phyloP scores from a whole-genome alignment of 805 yeast genomes.

The Lachancea thermotolerans region DNA sequence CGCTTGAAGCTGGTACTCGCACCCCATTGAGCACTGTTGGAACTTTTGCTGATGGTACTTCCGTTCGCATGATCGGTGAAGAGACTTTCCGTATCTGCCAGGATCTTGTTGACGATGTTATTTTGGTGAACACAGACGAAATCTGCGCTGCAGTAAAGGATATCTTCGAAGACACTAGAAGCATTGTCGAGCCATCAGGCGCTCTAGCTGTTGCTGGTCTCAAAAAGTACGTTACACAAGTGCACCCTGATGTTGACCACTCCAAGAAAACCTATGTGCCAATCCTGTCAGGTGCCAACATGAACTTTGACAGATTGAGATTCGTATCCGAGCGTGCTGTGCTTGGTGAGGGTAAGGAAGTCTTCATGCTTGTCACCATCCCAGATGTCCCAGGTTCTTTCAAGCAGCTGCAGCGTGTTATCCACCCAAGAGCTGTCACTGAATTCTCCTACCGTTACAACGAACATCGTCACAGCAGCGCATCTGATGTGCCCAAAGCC shows the following conservation, averaged over 20 bases:
- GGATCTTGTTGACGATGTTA: slow-evolving; percentile 81
- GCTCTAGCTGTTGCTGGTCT: slow-evolving; percentile 94
- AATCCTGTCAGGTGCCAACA: slow-evolving; percentile 90
- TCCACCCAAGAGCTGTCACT: slow-evolving; percentile 85
- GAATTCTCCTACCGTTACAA: slow-evolving; percentile 87
- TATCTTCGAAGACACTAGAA: slow-evolving; percentile 90
- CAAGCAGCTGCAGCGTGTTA: slow-evolving; percentile 61
- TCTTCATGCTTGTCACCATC: slow-evolving; percentile 79
- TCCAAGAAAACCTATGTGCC: slow-evolving; percentile 69
- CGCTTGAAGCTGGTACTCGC: slow-evolving; percentile 50
- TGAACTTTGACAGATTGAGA: slow-evolving; percentile 94
- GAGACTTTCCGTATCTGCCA: slow-evolving; percentile 82
- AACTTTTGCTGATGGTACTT: slow-evolving; percentile 97
- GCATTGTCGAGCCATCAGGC: slow-evolving; percentile 94
- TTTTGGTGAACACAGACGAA: slow-evolving; percentile 84
- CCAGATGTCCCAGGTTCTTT: slow-evolving; percentile 94
- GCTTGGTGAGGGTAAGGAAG: slow-evolving; percentile 97
- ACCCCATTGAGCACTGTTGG: slow-evolving; percentile 70
- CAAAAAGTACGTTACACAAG: slow-evolving; percentile 62
- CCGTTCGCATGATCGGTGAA: slow-evolving; percentile 82
- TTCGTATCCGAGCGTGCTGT: slow-evolving; percentile 97
- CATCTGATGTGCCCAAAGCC: slow-evolving; percentile 46
- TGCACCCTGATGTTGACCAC: slow-evolving; percentile 66
- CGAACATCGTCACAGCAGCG: slow-evolving; percentile 32
- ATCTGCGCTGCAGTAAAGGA: slow-evolving; percentile 96